phyloP scores from a whole-genome alignment of 202 grass and related monocot genomes.

The Zoysia matrella region DNA sequence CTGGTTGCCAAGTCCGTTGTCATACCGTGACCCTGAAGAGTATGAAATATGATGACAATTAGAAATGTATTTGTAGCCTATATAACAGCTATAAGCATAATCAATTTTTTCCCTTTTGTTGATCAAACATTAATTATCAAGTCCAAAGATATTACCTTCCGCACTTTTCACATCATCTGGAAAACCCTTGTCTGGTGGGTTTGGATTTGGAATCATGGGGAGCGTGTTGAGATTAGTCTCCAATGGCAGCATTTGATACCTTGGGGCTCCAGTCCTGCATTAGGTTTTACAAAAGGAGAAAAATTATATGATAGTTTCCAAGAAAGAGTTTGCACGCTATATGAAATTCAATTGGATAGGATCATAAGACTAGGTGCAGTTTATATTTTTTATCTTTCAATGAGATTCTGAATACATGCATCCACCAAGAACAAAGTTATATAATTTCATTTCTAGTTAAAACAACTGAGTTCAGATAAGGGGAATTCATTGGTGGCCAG shows the following conservation, averaged over 20 bases:
- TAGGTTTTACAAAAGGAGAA: constrained; percentile 22
- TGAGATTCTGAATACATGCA: background rate
- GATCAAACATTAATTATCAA: constrained; percentile 31
- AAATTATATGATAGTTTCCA: constrained; percentile 32
- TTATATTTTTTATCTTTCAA: background rate
- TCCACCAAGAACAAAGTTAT: constrained; percentile 17
- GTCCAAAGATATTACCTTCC: constrained; percentile 61
- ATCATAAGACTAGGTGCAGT: background rate
- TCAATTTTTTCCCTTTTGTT: background rate
- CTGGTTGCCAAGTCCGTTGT: constrained; percentile 71
- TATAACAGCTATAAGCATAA: constrained; percentile 16
- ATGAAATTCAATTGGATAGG: constrained; percentile 22
- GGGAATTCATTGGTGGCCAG: background rate
- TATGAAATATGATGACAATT: constrained; percentile 32
- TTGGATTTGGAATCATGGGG: constrained; percentile 58
- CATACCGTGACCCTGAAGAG: constrained; percentile 64
- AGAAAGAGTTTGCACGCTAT: background rate
- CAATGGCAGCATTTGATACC: constrained; percentile 94
- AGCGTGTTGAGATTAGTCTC: constrained; percentile 96
- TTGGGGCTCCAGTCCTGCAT: constrained; percentile 82
- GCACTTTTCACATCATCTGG: constrained; percentile 60
- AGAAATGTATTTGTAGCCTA: constrained; percentile 14
- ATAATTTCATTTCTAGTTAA: background rate
- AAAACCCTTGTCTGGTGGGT: constrained; percentile 72
- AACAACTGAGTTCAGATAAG: constrained; percentile 10